Conservation (phyloP, 208 protist genomes). For the Trypanosoma theileri region DNA sequence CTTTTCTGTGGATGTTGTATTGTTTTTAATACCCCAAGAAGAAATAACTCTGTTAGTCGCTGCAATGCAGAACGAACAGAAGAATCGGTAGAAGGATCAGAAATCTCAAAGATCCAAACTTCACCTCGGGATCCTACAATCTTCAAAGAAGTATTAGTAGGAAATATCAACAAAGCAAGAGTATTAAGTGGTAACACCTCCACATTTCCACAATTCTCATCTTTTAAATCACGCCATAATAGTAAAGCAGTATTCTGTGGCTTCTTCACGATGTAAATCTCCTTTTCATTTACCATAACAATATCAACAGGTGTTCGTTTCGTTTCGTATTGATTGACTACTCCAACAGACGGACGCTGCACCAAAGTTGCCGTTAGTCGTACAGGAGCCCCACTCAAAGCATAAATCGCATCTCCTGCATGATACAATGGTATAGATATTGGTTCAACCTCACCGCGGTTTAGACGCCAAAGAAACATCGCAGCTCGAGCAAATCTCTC, state of each 20-base stretch:
- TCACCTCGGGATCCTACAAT: constrained; percentile 15
- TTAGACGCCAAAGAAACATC: constrained; percentile 6
- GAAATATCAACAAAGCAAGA: constrained; percentile 11
- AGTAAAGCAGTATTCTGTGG: background rate
- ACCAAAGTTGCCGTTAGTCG: constrained; percentile 1
- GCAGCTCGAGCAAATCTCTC: constrained; percentile 15
- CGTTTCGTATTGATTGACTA: background rate
- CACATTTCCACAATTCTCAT: background rate
- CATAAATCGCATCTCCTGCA: constrained; percentile 15
- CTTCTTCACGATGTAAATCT: constrained; percentile 8
- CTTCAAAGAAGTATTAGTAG: constrained; percentile 3
- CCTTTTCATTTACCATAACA: constrained; percentile 13
- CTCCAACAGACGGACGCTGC: background rate
- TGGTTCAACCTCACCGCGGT: background rate
- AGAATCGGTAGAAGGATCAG: constrained; percentile 1
- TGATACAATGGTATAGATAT: background rate
- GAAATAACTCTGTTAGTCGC: constrained; percentile 20
- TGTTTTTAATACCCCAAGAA: constrained; percentile 7
- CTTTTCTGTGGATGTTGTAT: background rate
- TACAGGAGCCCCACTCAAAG: constrained; percentile 16
- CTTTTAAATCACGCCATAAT: background rate
- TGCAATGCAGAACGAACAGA: constrained; percentile 7
- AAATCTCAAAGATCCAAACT: constrained; percentile 13
- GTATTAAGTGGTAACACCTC: background rate
- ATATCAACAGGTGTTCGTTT: constrained; percentile 6